phyloP scores from a whole-genome alignment of 306 rosid species.

The Rosa chinensis region DNA sequence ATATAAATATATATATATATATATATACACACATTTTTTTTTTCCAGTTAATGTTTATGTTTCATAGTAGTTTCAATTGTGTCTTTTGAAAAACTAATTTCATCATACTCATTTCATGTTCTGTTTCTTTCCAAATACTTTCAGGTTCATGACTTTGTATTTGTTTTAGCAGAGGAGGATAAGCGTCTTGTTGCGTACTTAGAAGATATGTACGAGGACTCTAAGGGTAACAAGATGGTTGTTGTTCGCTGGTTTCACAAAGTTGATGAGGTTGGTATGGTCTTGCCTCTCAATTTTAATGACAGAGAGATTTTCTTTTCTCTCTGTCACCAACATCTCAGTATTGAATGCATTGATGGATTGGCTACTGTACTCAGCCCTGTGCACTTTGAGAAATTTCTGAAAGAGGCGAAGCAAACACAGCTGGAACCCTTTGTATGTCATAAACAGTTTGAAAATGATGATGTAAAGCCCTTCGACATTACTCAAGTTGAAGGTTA shows the following conservation, averaged over 20 bases:
- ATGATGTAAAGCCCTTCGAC: constrained; percentile 66
- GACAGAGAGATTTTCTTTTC: constrained; percentile 95
- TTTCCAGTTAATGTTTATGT: not conserved
- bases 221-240: constrained; percentile 89
- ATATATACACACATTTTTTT: too few relatives aligned
- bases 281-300: constrained; percentile 75
- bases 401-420: constrained; percentile 49
- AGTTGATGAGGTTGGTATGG: constrained; percentile 93
- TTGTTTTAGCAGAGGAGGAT: constrained; percentile 85
- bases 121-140: constrained; percentile 21
- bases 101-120: constrained; percentile 23
- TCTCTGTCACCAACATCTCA: constrained; percentile 96
- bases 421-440: constrained; percentile 65
- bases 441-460: constrained; percentile 59
- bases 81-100: not conserved
- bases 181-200: constrained; percentile 87
- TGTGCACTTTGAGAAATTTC: constrained; percentile 62
- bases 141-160: constrained; percentile 80
- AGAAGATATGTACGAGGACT: constrained; percentile 93
- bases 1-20: too few relatives aligned
- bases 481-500: constrained; percentile 80
- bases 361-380: constrained; percentile 84
- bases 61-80: not conserved
- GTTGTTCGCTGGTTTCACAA: constrained; percentile 98
- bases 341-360: constrained; percentile 97